Conservation (phyloP, 2,329 filamentous ascomycete species). For the Calonectria leucothoes region DNA sequence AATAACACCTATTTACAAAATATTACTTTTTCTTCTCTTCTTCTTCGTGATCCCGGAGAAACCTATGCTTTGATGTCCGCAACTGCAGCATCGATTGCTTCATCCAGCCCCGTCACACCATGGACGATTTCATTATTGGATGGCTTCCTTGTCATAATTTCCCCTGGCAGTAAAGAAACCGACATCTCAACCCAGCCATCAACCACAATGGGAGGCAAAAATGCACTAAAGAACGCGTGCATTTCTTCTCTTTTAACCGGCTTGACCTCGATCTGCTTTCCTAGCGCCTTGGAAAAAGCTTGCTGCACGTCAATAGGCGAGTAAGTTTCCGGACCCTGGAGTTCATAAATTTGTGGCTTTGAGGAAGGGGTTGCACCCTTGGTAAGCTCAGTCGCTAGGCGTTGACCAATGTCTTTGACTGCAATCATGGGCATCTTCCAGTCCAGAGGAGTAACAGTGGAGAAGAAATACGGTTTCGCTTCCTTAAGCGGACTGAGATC, state of each 20-base stretch:
- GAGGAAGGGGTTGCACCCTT: conserved; percentile 29
- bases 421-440: conserved; percentile 48
- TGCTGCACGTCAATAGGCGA: conserved; percentile 43
- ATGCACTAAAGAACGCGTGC: conserved; percentile 26
- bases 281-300: conserved; percentile 42
- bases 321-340: conserved; percentile 46
- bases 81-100: conserved; percentile 21
- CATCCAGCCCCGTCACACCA: conserved; percentile 34
- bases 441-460: conserved; percentile 48
- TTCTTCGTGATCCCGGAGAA: too few relatives aligned
- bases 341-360: conserved; percentile 45
- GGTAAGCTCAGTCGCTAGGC: conserved; percentile 40
- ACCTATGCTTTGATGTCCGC: neutral
- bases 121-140: conserved; percentile 31
- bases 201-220: conserved; percentile 40
- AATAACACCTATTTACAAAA: too few relatives aligned
- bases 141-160: conserved; percentile 33
- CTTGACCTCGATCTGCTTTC: conserved; percentile 41
- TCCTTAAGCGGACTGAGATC: conserved; percentile 40
- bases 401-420: conserved; percentile 36
- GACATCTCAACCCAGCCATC: conserved; percentile 47
- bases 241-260: conserved; percentile 41
- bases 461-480: conserved; percentile 46
- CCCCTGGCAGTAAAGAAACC: conserved; percentile 42
- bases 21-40: too few relatives aligned